phyloP scores from a whole-genome alignment of 176 grass and related monocot species.

The Paspalum notatum region DNA sequence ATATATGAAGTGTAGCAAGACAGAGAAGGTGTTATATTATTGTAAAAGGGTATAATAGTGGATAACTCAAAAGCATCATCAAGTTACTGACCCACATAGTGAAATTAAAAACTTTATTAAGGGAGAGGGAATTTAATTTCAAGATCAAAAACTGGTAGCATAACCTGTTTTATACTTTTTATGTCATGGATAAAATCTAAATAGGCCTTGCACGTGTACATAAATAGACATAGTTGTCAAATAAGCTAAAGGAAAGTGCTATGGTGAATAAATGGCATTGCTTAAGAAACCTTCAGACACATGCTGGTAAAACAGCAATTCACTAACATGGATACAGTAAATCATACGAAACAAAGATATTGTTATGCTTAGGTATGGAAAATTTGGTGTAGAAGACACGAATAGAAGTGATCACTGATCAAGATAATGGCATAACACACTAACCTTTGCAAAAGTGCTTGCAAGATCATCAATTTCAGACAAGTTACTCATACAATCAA shows the following conservation, averaged over 20 bases:
- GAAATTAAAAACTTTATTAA: background rate
- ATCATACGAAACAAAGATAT: conserved; percentile 4
- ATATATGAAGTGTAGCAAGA: conserved; percentile 23
- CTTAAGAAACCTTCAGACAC: conserved; percentile 19
- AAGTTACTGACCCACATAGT: background rate
- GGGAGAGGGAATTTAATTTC: background rate
- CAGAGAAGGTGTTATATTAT: background rate
- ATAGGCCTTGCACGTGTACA: background rate
- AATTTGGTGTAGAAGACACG: background rate
- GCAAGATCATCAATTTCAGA: conserved; percentile 91
- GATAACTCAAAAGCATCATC: background rate
- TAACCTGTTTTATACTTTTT: background rate
- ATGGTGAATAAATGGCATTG: conserved; percentile 17
- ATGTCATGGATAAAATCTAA: conserved; percentile 15
- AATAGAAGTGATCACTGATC: conserved; percentile 18
- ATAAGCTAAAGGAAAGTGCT: background rate
- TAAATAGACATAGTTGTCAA: conserved; percentile 16
- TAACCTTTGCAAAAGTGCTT: conserved; percentile 94
- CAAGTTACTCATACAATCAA: conserved; percentile 73
- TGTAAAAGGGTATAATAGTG: conserved; percentile 7
- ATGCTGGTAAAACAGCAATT: conserved; percentile 17
- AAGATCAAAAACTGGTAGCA: background rate
- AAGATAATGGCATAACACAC: conserved; percentile 18
- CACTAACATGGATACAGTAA: conserved; percentile 27
- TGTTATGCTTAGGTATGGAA: background rate